phyloP scores from a whole-genome alignment of 2,329 filamentous ascomycete species.

The Beauveria rudraprayagi region DNA sequence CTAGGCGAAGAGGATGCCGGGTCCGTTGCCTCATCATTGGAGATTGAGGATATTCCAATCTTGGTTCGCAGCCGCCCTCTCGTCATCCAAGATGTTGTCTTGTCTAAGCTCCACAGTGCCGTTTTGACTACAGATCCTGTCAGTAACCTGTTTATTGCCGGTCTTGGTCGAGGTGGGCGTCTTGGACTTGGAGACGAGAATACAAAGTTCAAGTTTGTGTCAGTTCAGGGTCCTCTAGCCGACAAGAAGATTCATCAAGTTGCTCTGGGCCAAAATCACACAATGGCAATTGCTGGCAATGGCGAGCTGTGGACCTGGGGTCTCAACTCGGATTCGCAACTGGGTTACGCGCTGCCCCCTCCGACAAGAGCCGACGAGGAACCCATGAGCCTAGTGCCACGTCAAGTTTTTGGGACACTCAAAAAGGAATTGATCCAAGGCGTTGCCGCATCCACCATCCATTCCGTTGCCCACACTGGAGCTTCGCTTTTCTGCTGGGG shows the following conservation, averaged over 20 bases:
- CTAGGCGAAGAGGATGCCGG: constrained; percentile 38
- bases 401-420: constrained; percentile 84
- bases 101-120: constrained; percentile 89
- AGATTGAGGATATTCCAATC: constrained; percentile 55
- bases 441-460: constrained; percentile 79
- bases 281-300: constrained; percentile 71
- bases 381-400: constrained; percentile 69
- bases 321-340: constrained; percentile 73
- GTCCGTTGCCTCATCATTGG: constrained; percentile 20
- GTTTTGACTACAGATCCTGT: constrained; percentile 80
- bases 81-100: constrained; percentile 68
- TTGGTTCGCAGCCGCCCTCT: constrained; percentile 65
- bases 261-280: constrained; percentile 86
- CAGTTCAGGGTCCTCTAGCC: constrained; percentile 67
- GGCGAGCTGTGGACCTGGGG: constrained; percentile 97
- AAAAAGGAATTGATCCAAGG: constrained; percentile 80
- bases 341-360: constrained; percentile 72
- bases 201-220: constrained; percentile 78
- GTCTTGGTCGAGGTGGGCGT: constrained; percentile 82
- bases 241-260: constrained; percentile 70
- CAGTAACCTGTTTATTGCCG: constrained; percentile 87
- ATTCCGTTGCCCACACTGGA: constrained; percentile 81
- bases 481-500: constrained; percentile 87
- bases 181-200: constrained; percentile 85
- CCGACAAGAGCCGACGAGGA: constrained; percentile 67